phyloP scores from a whole-genome alignment of 192 early-diverging fungal species.

The Entomortierella beljakovae region DNA sequence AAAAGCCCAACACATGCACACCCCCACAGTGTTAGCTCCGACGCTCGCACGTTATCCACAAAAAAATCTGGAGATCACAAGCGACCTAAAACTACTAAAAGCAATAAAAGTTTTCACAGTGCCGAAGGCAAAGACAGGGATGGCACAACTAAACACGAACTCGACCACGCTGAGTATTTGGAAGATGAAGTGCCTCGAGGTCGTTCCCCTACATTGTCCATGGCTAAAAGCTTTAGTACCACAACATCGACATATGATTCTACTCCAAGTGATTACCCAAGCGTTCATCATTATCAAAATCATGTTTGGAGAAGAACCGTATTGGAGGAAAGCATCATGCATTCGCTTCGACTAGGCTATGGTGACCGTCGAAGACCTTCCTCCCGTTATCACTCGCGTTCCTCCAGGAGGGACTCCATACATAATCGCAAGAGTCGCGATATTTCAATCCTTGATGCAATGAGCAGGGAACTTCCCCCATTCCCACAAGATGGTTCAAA shows the following conservation, averaged over 20 bases:
- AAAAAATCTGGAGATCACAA: too few species aligned
- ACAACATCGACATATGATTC: constrained; percentile 25
- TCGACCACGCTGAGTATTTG: constrained; percentile 26
- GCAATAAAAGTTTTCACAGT: constrained; percentile 26
- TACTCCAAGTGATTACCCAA: constrained; percentile 27
- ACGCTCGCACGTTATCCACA: neutral
- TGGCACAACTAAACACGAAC: neutral
- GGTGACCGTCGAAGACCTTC: constrained; percentile 30
- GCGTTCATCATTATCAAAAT: constrained; percentile 19
- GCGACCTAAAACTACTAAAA: neutral
- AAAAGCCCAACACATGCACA: constrained; percentile 1
- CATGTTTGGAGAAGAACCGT: constrained; percentile 47
- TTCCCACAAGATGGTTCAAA: constrained; percentile 1
- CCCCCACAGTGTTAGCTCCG: neutral
- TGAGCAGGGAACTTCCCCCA: constrained; percentile 12
- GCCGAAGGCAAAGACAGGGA: constrained; percentile 5
- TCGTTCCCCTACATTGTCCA: constrained; percentile 38
- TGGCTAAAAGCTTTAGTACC: constrained; percentile 34
- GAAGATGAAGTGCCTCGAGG: constrained; percentile 43
- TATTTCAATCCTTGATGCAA: constrained; percentile 25
- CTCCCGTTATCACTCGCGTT: constrained; percentile 13
- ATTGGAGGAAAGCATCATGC: constrained; percentile 52
- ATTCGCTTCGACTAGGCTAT: constrained; percentile 42
- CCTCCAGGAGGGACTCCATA: constrained; percentile 16
- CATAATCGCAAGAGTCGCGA: constrained; percentile 34